Conservation (phyloP, 805 yeast genomes). For the Komagataella pastoris region DNA sequence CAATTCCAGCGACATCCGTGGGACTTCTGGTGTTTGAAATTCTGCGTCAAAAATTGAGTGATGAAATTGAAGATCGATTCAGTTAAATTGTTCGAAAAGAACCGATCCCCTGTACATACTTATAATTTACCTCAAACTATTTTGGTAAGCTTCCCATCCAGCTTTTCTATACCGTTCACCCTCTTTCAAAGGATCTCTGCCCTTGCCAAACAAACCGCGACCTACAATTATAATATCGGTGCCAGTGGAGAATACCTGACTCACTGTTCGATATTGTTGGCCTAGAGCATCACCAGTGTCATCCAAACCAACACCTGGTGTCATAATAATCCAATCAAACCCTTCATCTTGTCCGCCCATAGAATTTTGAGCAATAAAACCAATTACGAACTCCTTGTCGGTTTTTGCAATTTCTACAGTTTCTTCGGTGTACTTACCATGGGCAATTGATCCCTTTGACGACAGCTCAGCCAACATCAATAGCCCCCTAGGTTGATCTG, state of each 20-base stretch:
- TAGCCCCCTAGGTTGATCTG: slow-evolving; percentile 73
- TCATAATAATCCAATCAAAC: slow-evolving; percentile 92
- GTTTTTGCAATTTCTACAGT: slow-evolving; percentile 80
- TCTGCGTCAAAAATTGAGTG: slow-evolving; percentile 34
- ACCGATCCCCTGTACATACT: background rate
- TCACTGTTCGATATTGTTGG: slow-evolving; percentile 91
- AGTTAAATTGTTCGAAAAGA: background rate
- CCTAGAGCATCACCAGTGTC: slow-evolving; percentile 94
- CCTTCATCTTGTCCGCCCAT: slow-evolving; percentile 79
- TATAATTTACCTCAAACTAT: slow-evolving; percentile 13
- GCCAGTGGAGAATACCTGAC: slow-evolving; percentile 73
- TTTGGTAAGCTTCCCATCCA: slow-evolving; percentile 86
- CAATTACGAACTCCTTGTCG: slow-evolving; percentile 85
- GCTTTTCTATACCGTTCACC: slow-evolving; percentile 84
- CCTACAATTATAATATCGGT: slow-evolving; percentile 97
- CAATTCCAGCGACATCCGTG: slow-evolving; percentile 80
- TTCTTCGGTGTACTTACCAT: slow-evolving; percentile 77
- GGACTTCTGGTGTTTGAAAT: slow-evolving; percentile 80
- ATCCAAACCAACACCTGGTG: slow-evolving; percentile 97
- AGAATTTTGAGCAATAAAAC: slow-evolving; percentile 87
- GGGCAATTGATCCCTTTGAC: slow-evolving; percentile 86
- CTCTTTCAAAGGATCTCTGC: slow-evolving; percentile 81
- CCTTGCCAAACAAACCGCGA: slow-evolving; percentile 89
- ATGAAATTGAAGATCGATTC: slow-evolving; percentile 9
- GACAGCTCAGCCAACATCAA: slow-evolving; percentile 93